Evolutionary conservation across 768 basidiomycete species (phyloP).

Genomic region (Grammothele lineata): DNA sequence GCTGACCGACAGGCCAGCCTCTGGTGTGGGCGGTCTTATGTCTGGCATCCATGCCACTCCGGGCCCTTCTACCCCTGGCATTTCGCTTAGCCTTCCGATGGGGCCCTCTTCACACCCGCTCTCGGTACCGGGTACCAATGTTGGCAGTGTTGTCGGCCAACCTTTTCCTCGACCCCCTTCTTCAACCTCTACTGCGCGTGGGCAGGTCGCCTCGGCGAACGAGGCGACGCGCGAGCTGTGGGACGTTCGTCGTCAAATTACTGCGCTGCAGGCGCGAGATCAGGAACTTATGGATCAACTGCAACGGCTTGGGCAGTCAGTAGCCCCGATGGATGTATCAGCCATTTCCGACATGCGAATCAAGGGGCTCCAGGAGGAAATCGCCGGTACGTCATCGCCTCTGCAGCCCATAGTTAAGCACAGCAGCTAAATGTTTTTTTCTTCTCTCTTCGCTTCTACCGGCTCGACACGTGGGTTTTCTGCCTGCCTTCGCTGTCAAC

Average conservation of each 20-base stretch:
- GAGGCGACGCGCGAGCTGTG: slow-evolving; percentile 20
- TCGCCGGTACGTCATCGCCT: slow-evolving; percentile 14
- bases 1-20: too few relatives aligned
- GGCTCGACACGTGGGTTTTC: too few relatives aligned
- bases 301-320: slow-evolving; percentile 5
- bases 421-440: too few relatives aligned
- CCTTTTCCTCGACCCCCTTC: background rate
- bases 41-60: too few relatives aligned
- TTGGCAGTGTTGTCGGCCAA: slow-evolving; percentile 1
- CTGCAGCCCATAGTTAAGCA: too few relatives aligned
- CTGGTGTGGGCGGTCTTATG: too few relatives aligned
- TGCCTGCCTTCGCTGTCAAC: too few relatives aligned
- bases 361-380: slow-evolving; percentile 9
- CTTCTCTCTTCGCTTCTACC: too few relatives aligned
- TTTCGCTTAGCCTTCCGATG: background rate
- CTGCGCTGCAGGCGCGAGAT: slow-evolving; percentile 23
- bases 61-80: too few relatives aligned
- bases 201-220: background rate
- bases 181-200: background rate
- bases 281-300: slow-evolving; percentile 9
- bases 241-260: slow-evolving; percentile 25
- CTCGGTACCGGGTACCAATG: background rate
- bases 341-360: background rate
- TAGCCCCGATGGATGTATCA: background rate
- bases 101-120: background rate